Evolutionary conservation across 805 yeast genomes (phyloP).

Genomic region (Ogataea salicorniae): DNA sequence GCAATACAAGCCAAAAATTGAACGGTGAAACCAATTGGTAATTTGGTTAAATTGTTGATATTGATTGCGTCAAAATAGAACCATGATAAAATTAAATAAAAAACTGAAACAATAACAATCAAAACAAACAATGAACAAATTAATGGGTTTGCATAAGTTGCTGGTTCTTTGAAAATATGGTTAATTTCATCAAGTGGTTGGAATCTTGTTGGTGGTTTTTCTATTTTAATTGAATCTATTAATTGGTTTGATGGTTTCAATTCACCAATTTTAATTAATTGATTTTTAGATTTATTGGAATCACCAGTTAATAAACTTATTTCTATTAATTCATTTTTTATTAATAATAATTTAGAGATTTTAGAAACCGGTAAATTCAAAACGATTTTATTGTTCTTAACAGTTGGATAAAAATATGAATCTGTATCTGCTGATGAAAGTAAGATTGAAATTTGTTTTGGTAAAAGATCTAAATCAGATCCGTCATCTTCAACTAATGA

Average conservation of each 20-base stretch:
- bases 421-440: constrained; percentile 13
- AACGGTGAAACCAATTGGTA: constrained; percentile 31
- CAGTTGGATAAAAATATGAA: constrained; percentile 21
- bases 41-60: constrained; percentile 31
- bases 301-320: constrained; percentile 28
- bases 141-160: constrained; percentile 44
- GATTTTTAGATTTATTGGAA: constrained; percentile 11
- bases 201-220: constrained; percentile 32
- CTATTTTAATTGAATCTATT: constrained; percentile 2
- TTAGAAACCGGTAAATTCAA: constrained; percentile 15
- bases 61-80: constrained; percentile 31
- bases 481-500: constrained; percentile 10
- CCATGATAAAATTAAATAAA: constrained; percentile 40
- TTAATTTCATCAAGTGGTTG: constrained; percentile 56
- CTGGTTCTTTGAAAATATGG: constrained; percentile 55
- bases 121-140: constrained; percentile 49
- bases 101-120: constrained; percentile 36
- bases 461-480: constrained; percentile 3
- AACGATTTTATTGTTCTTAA: constrained; percentile 9
- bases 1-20: constrained; percentile 45
- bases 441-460: constrained; percentile 25
- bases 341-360: constrained; percentile 22
- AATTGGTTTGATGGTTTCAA: constrained; percentile 16
- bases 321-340: constrained; percentile 11
- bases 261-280: constrained; percentile 13